Evolutionary conservation across 176 grass and related monocot genomes (phyloP).

Genomic region (Oryza rufipogon): DNA sequence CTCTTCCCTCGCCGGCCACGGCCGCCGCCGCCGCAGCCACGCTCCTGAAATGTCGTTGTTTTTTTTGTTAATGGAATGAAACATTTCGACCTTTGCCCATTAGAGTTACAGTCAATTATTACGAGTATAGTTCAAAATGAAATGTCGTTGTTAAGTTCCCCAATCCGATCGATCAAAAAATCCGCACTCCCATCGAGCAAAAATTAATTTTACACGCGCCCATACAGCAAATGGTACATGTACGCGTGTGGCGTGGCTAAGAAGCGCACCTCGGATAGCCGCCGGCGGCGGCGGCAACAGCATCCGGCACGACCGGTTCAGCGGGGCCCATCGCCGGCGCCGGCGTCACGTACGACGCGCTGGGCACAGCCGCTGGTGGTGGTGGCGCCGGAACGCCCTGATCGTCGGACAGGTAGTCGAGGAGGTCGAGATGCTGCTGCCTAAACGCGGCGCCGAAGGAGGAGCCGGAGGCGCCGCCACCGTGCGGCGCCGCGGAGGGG

Average conservation of each 20-base stretch:
- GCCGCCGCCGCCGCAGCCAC: not conserved
- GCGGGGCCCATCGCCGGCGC: conserved; percentile 9
- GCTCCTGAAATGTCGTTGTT: conserved; percentile 8
- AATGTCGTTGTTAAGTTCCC: not conserved
- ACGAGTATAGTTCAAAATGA: not conserved
- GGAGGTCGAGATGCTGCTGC: conserved; percentile 11
- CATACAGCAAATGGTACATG: too few species aligned
- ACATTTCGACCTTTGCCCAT: too few species aligned
- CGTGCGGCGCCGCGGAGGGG: not conserved
- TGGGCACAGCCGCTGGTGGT: not conserved
- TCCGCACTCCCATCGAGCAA: too few species aligned
- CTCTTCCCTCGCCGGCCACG: not conserved
- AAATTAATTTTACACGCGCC: too few species aligned
- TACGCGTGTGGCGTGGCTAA: not conserved
- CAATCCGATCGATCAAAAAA: not conserved
- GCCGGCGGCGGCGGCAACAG: not conserved
- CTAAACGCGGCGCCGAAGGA: not conserved
- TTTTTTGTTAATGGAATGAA: too few species aligned
- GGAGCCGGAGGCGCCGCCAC: not conserved
- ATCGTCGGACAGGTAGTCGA: conserved; percentile 48
- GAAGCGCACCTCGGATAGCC: conserved; percentile 29
- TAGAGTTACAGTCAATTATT: too few species aligned
- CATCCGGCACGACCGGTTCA: conserved; percentile 29
- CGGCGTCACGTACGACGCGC: conserved; percentile 24
- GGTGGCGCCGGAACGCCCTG: conserved; percentile 1